Percentiles rank a stretch among this genome's conserved stretches.
These are phyloP conservation scores for Trichocladium uniseriatum DNA, from an alignment of 495 filamentous ascomycete species.

Conservation along the genomic window DNA sequence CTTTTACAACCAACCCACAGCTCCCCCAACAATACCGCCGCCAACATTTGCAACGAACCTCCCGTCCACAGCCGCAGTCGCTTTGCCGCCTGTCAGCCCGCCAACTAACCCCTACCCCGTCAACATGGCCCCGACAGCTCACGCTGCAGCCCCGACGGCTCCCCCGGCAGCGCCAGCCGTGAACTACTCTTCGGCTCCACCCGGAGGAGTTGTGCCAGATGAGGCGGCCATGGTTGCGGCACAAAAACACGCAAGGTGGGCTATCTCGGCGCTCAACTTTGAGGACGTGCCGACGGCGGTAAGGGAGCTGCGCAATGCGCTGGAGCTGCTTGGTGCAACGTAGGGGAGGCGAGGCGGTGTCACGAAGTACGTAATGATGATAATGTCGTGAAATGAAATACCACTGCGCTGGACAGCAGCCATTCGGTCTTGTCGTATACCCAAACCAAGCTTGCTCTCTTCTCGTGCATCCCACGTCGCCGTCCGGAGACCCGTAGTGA, in stretches of 20 bases:
- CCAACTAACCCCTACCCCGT: slow-evolving; percentile 17
- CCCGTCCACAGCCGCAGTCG: slow-evolving; percentile 21
- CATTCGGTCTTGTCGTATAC: not conserved
- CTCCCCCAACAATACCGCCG: slow-evolving; percentile 17
- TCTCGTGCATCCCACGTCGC: not conserved
- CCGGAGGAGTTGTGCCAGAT: slow-evolving; percentile 39
- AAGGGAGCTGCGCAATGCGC: slow-evolving; percentile 67
- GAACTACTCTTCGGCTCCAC: too few species aligned
- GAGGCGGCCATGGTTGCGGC: slow-evolving; percentile 68
- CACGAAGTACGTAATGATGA: slow-evolving; percentile 6
- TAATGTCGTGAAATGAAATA: not conserved
- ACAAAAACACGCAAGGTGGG: slow-evolving; percentile 96
- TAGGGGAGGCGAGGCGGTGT: slow-evolving; percentile 9
- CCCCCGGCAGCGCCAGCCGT: slow-evolving; percentile 4
- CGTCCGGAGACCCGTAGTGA: too few species aligned
- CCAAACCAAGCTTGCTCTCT: not conserved
- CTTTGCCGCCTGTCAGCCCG: slow-evolving; percentile 20
- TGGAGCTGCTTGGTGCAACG: slow-evolving; percentile 53
- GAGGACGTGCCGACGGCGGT: slow-evolving; percentile 91
- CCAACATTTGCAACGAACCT: slow-evolving; percentile 22
- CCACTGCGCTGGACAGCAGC: not conserved
- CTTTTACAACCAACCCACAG: slow-evolving; percentile 12
- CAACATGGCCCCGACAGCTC: slow-evolving; percentile 15
- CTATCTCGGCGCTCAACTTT: slow-evolving; percentile 92
- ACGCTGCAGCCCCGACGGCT: slow-evolving; percentile 7